phyloP scores from a whole-genome alignment of 768 basidiomycete species.

The Pulveroboletus sp. region DNA sequence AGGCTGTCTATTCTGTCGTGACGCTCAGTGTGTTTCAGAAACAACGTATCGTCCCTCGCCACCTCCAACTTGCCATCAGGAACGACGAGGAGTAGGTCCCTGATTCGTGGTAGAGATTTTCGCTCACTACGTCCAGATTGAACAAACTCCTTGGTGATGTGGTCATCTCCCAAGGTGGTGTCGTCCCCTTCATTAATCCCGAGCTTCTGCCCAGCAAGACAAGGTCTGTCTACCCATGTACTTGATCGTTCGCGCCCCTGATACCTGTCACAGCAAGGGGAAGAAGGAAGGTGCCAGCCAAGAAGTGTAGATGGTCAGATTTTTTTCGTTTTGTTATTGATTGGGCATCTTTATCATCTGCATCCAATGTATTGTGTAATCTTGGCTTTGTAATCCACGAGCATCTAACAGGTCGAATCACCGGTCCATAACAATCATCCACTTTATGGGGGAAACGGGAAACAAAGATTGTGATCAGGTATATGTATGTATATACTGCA shows the following conservation, averaged over 20 bases:
- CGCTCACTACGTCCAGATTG: conserved; percentile 38
- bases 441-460: too few relatives aligned
- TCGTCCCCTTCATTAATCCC: conserved; percentile 65
- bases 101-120: background rate
- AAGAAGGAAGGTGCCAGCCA: conserved; percentile 34
- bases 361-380: conserved; percentile 28
- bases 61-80: conserved; percentile 87
- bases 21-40: conserved; percentile 41
- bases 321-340: conserved; percentile 18
- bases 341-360: conserved; percentile 28
- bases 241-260: background rate
- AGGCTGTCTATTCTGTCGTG: too few relatives aligned
- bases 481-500: too few relatives aligned
- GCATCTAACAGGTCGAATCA: background rate
- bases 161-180: conserved; percentile 89
- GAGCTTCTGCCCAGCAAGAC: conserved; percentile 33
- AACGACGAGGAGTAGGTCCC: conserved; percentile 76
- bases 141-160: conserved; percentile 82
- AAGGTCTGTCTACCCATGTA: conserved; percentile 18
- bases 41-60: conserved; percentile 91
- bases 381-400: conserved; percentile 16
- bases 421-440: too few relatives aligned
- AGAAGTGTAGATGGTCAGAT: conserved; percentile 23
- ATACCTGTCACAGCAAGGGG: conserved; percentile 27
- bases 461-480: too few relatives aligned